Conservation (phyloP, 257 asterid genomes). For the Solanum virginianum region DNA sequence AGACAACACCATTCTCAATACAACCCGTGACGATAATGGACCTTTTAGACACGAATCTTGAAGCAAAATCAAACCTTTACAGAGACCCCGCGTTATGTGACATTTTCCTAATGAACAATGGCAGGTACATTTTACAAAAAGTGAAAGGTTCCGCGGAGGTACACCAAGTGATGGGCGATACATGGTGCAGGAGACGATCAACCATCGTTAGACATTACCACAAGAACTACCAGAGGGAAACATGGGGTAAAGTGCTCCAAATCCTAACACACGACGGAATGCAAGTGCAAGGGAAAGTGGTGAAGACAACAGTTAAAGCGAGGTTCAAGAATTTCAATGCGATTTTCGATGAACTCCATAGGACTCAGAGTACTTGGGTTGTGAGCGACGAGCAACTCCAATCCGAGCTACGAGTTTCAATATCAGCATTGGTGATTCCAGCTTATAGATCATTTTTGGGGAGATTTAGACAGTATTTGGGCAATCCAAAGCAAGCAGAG, state of each 20-base stretch:
- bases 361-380: slow-evolving; percentile 64
- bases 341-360: slow-evolving; percentile 56
- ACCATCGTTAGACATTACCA: slow-evolving; percentile 68
- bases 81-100: slow-evolving; percentile 41
- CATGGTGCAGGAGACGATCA: slow-evolving; percentile 64
- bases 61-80: slow-evolving; percentile 46
- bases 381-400: slow-evolving; percentile 85
- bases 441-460: slow-evolving; percentile 76
- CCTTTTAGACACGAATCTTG: slow-evolving; percentile 42
- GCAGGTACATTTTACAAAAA: slow-evolving; percentile 64
- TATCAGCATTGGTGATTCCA: slow-evolving; percentile 64
- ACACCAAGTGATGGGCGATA: slow-evolving; percentile 63
- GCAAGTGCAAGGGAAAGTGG: slow-evolving; percentile 34
- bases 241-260: slow-evolving; percentile 64
- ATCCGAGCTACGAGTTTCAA: slow-evolving; percentile 71
- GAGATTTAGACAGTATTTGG: slow-evolving; percentile 54
- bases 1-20: slow-evolving; percentile 34
- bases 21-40: slow-evolving; percentile 55
- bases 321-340: slow-evolving; percentile 53
- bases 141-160: slow-evolving; percentile 63
- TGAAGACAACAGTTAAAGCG: slow-evolving; percentile 47
- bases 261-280: slow-evolving; percentile 56
- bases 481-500: slow-evolving; percentile 36
- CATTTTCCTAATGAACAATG: slow-evolving; percentile 79
- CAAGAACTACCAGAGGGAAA: slow-evolving; percentile 75